Conservation (phyloP, 306 rosid species). For the Acacia crassicarpa region DNA sequence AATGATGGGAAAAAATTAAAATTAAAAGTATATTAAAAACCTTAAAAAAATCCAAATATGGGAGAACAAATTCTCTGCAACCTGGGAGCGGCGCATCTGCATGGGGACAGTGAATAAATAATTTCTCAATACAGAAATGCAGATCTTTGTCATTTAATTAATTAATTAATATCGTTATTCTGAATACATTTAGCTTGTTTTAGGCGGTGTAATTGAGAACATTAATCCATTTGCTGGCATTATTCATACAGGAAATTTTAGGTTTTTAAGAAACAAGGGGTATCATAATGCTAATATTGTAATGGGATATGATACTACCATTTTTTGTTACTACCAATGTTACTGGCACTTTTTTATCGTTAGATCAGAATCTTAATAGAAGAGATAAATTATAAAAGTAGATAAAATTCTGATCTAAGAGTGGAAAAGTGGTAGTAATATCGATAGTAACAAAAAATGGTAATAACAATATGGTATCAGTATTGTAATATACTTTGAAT, state of each 20-base stretch:
- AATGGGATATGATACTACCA: too few species aligned
- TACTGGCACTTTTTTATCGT: too few species aligned
- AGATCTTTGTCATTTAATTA: neutral
- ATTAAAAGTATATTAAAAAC: neutral
- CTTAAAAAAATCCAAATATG: too few species aligned
- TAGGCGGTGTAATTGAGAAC: neutral
- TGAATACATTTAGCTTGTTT: neutral
- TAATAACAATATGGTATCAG: too few species aligned
- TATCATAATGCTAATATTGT: neutral
- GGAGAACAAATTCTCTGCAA: neutral
- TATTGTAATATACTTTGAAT: neutral
- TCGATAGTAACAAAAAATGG: too few species aligned
- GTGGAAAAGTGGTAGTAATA: too few species aligned
- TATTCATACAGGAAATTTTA: too few species aligned
- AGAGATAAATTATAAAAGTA: too few species aligned
- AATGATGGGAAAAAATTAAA: neutral
- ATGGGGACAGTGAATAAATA: neutral
- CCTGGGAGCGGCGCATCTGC: neutral
- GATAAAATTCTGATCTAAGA: too few species aligned
- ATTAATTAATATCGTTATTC: neutral
- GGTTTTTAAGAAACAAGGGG: neutral
- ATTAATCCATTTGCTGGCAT: neutral
- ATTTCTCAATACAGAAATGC: neutral
- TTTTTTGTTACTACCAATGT: too few species aligned
- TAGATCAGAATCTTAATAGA: too few species aligned